Evolutionary conservation across 2,329 filamentous ascomycete species (phyloP), one percentile per base, ranked within the genome.

Genomic region (Neurospora sp.): DNA sequence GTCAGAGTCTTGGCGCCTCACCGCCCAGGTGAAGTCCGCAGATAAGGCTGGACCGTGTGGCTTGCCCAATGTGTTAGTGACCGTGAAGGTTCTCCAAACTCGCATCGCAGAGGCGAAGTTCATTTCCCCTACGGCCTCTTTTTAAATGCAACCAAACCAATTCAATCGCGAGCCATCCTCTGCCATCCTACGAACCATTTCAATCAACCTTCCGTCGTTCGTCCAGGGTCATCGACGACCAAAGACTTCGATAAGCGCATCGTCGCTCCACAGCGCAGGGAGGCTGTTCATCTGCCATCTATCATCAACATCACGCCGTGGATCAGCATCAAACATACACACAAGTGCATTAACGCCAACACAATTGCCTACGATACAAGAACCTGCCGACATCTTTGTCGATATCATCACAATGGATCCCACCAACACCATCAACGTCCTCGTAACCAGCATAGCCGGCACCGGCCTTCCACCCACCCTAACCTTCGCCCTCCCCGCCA

Each of bases 391-490:
- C 33, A 67, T 1, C 11, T 66, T 38, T 33, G 33, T 8, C 38
- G 4, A 38, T 43, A 66, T 69, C 19, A 58, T 40, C 70, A 66
- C 15, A 33, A 92, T 92, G 89, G 81, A 83, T 46, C 76, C 84
- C 1, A 80, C 79, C 73, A 87, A 83, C 7, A 62, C 8, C 46
- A 82, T 97, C 78, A 97, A 97, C 81, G 85, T 98, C 73, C 87
- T 98, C 71, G 84, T 99, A 72, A 90, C 93, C 75, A 93, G 91
- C 72, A 95, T 98, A 77, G 86, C 90, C 8, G 95, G 95, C 73
- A 86, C 97, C 19, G 90, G 90, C 66, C 86, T 97, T 7, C 93
- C 95, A 2, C 83, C 91, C n/a, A 96, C 93, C 0, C 84, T 97
- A 40, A 89, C 91, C 4, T 84, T 97, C n/a, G 89, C 92, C 0